Percentiles rank a stretch among this genome's conserved stretches.
These are phyloP conservation scores for Termitomyces sp. DNA, from an alignment of 768 basidiomycete genomes.

Conservation along the genomic window DNA sequence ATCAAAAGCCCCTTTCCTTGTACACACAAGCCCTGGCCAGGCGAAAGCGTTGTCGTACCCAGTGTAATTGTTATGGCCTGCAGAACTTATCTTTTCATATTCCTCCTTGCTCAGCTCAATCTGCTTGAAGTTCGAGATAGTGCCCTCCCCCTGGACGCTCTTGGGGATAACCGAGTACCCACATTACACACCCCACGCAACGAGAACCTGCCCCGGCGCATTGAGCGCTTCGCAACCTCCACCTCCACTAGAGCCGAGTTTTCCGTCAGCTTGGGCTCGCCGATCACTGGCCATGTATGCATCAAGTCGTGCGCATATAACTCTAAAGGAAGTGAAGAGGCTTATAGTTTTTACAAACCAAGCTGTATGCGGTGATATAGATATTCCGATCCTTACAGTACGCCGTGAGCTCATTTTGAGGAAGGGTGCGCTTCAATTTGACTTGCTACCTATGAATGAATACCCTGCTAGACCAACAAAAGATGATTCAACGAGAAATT, in stretches of 20 bases:
- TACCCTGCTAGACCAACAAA: background rate
- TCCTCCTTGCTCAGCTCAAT: conserved; percentile 65
- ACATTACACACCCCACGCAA: conserved; percentile 60
- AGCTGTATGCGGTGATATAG: conserved; percentile 63
- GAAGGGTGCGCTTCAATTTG: conserved; percentile 86
- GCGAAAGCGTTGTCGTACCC: conserved; percentile 25
- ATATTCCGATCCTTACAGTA: conserved; percentile 71
- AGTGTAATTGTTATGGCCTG: conserved; percentile 48
- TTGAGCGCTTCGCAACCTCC: conserved; percentile 59
- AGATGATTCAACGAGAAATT: background rate
- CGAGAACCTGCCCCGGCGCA: no score
- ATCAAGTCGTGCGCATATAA: background rate
- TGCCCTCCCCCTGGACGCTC: conserved; percentile 69
- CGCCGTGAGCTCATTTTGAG: conserved; percentile 68
- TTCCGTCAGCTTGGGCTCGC: conserved; percentile 73
- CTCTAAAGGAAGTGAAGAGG: background rate
- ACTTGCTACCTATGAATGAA: conserved; percentile 50
- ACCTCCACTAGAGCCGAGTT: conserved; percentile 53
- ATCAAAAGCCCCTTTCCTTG: background rate
- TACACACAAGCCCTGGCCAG: conserved; percentile 20
- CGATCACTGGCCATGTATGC: no score
- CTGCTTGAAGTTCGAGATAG: conserved; percentile 77
- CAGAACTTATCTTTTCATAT: conserved; percentile 53
- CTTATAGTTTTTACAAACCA: conserved; percentile 79
- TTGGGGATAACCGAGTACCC: conserved; percentile 87